Evolutionary conservation across 768 basidiomycete species (phyloP), one percentile per base, ranked within the genome.

Genomic region (Coprinopsis marcescibilis): DNA sequence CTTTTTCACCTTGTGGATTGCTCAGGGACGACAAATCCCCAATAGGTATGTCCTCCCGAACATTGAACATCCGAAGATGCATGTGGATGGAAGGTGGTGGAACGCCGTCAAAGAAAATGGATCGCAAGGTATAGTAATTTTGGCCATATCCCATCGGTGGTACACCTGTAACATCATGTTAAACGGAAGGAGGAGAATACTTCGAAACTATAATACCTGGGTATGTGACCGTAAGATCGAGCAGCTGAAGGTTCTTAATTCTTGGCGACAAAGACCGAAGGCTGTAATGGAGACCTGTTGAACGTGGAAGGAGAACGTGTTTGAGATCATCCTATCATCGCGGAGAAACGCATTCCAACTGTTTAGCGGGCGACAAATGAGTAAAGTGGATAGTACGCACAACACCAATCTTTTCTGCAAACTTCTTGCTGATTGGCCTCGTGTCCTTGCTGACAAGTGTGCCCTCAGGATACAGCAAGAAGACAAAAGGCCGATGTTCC

Each of bases 401-500:
- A 48, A 95, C 81, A 4, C 86, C 89, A 57, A 82, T 78, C 67
- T 89, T 92, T 48, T 91, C 83, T 4, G 94, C 92, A 59, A 82
- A 98, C 57, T 83, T 85, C 66, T 79, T 81, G 64, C 88, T 93
- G 54, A 85, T 72, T 0, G 90, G 91, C 38, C 90, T 66, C 3
- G 94, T 98, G 51, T 92, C 72, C 52, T 78, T 75, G 63, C 89
- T 92, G 12, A 94, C 85, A 21, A 98, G 82, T 3, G 95, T 97
- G 24, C 96, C 96, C 63, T 99, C 96, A 0, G 96, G 96, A 62
- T 94, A 98, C 37, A 97, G 73, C 46, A 97, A 71, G 55, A 95
- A 80, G 51, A 84, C 82, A 34, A 96, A 70, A 0, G 90, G 85
- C 20, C 73, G 78, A 52, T 85, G 75, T 57, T 80, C 72, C 42